phyloP scores from a whole-genome alignment of 202 grass and related monocot genomes.

The Bolboschoenoplectus hybrid region DNA sequence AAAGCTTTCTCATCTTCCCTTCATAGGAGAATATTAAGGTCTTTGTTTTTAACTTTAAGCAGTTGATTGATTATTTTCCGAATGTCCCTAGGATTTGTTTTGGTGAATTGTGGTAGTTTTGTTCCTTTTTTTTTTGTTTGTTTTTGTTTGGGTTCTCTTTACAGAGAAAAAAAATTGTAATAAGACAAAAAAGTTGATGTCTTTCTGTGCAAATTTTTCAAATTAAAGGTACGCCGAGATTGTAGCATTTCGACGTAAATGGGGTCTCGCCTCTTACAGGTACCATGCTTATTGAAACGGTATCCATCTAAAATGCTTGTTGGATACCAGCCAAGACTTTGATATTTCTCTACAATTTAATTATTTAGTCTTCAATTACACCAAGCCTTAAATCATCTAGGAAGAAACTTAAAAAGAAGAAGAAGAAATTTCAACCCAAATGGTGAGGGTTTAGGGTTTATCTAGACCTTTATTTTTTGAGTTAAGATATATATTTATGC shows the following conservation, averaged over 20 bases:
- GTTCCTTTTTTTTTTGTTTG: not conserved
- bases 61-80: too few relatives aligned
- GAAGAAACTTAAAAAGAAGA: not conserved
- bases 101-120: not conserved
- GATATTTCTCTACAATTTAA: not conserved
- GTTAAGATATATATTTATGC: not conserved
- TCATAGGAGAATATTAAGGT: not conserved
- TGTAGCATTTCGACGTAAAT: not conserved
- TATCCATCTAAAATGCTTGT: not conserved
- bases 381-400: not conserved
- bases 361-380: not conserved
- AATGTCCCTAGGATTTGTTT: too few relatives aligned
- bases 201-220: not conserved
- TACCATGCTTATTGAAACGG: not conserved
- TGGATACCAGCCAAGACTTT: not conserved
- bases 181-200: not conserved
- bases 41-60: not conserved
- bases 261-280: not conserved
- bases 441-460: constrained; percentile 16
- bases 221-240: not conserved
- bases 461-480: not conserved
- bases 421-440: not conserved
- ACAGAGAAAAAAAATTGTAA: not conserved
- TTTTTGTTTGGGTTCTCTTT: not conserved
- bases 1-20: not conserved